Evolutionary conservation across 2,329 filamentous ascomycete genomes (phyloP).

Genomic region (Fusarium paranaense): DNA sequence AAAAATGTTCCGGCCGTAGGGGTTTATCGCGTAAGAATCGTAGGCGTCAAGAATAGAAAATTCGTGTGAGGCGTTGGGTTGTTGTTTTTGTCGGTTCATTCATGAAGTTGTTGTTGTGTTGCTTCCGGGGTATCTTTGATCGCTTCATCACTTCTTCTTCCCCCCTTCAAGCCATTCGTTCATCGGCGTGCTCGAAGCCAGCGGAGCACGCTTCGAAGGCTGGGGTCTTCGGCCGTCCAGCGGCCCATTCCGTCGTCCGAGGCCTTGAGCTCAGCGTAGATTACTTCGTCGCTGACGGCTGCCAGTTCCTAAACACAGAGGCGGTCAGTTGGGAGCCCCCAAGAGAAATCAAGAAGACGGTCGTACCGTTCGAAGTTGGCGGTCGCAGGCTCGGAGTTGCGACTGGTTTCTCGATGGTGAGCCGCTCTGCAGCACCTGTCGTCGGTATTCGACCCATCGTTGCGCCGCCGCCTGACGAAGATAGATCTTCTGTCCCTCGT

Average conservation of each 20-base stretch:
- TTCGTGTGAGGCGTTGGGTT: conserved; percentile 20
- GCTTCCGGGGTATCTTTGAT: conserved; percentile 27
- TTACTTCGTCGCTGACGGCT: conserved; percentile 67
- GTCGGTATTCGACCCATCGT: conserved; percentile 68
- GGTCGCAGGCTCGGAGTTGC: conserved; percentile 65
- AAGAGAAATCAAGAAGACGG: not conserved
- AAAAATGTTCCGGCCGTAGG: conserved; percentile 29
- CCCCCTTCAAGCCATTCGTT: not conserved
- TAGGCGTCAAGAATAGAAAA: conserved; percentile 36
- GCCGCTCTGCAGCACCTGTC: conserved; percentile 64
- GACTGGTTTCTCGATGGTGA: conserved; percentile 61
- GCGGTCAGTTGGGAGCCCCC: not conserved
- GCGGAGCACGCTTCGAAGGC: conserved; percentile 66
- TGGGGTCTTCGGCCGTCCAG: conserved; percentile 73
- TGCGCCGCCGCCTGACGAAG: conserved; percentile 70
- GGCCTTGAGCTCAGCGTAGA: conserved; percentile 66
- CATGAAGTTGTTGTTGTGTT: conserved; percentile 5
- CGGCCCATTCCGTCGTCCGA: conserved; percentile 67
- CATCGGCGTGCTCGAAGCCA: conserved; percentile 62
- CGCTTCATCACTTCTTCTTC: conserved; percentile 17
- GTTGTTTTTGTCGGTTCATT: conserved; percentile 29
- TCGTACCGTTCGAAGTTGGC: conserved; percentile 68
- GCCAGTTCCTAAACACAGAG: conserved; percentile 60
- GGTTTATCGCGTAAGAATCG: conserved; percentile 35
- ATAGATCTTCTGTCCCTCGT: conserved; percentile 74